Evolutionary conservation across 345 rosid genomes (phyloP).

Genomic region (Sapria himalayana): DNA sequence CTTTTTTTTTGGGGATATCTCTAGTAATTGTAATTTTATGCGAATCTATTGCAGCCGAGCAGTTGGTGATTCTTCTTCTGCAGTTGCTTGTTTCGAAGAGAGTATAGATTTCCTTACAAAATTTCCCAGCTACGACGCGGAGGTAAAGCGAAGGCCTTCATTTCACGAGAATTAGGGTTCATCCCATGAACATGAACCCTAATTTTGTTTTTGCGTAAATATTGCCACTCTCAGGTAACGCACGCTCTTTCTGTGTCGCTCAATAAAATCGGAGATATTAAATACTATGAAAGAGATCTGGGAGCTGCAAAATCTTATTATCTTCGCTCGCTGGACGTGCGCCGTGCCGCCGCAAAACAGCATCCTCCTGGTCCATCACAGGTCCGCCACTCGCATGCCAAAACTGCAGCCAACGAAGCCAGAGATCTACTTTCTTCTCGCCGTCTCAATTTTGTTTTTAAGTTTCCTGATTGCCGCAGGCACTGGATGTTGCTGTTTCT

Average conservation of each 20-base stretch:
- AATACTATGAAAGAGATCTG: constrained; percentile 70
- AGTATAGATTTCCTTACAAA: constrained; percentile 61
- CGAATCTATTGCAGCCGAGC: constrained; percentile 67
- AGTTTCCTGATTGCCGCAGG: constrained; percentile 13
- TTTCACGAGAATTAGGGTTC: no score
- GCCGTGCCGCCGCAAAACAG: constrained; percentile 48
- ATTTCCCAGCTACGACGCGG: constrained; percentile 54
- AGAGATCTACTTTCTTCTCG: background rate
- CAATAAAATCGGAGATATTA: constrained; percentile 88
- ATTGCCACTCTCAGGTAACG: constrained; percentile 28
- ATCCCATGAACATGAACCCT: no score
- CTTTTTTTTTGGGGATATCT: no score
- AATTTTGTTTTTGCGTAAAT: background rate
- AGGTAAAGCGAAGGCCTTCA: no score
- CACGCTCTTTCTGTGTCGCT: constrained; percentile 93
- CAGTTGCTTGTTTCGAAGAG: constrained; percentile 67
- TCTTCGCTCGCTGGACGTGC: constrained; percentile 47
- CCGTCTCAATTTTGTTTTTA: background rate
- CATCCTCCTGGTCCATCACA: constrained; percentile 45
- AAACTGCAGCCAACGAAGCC: background rate
- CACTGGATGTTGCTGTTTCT: constrained; percentile 66
- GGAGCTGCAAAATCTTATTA: constrained; percentile 70
- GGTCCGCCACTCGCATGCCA: constrained; percentile 18
- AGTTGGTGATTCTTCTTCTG: constrained; percentile 56
- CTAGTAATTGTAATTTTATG: no score